Evolutionary conservation across 495 filamentous ascomycete genomes (phyloP), one percentile per base, ranked within the genome.

Genomic region (Clavariopsis aquatica): DNA sequence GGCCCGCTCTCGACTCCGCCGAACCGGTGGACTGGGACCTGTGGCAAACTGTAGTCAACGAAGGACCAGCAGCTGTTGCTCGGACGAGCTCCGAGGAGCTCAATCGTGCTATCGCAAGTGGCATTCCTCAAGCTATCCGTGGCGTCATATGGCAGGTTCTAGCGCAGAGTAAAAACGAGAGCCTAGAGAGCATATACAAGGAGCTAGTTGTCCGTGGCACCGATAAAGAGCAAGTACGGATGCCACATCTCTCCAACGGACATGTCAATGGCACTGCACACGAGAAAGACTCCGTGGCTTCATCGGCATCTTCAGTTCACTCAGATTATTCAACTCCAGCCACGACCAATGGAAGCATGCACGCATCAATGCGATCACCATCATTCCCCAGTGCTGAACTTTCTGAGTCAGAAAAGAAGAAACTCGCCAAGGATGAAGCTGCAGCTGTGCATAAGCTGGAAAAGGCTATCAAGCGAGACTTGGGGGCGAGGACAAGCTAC

Each of bases 61-160:
- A 96, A 78, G 94, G 95, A 1, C 89, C 92, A 12, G 86, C 88
- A 31, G 93, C 91, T 9, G 86, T 97, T 62, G 89, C 89, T 27
- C 82, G 90, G 41, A 89, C 90, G 28, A 96, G 89, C 69, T 82
- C 92, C 2, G 89, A 93, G 58, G 93, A 96, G 69, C 77, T 99
- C 57, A 96, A 92, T 71, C 83, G 83, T 60, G 92, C 94, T 10
- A 96, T 98, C 61, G 90, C 94, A 38, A 87, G 89, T 52, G 94
- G 94, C 43, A 98, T 99, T 59, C 94, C 94, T 1, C 91, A 87
- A 68, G 94, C 92, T 19, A 95, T 99, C 58, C 85, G 94, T 49
- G 94, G 94, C 22, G 95, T 97, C 12, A 91, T 99, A 26, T 99
- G 94, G 94, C 94, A 99, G 75, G 92, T 96, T 13, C 75, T 99